Base-by-base conservation (phyloP, 2,329 filamentous ascomycete genomes). In the Claviceps africana region DNA sequence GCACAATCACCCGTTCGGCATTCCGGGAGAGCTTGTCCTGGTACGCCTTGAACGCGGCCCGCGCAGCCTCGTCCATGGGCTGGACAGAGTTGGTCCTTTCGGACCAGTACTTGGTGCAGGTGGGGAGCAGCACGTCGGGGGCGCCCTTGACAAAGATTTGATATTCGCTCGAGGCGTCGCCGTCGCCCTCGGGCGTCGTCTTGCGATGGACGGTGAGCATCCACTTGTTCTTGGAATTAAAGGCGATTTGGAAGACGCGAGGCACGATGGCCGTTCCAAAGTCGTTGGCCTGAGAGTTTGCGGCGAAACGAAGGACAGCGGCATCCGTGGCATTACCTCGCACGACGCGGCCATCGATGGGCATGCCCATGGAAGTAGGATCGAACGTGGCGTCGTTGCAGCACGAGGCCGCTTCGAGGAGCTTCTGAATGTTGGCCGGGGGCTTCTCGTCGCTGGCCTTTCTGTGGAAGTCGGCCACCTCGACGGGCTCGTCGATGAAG, bases 71-170 rank as follows among this genome's bases (percentile, higher is more conserved):
- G 15, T 68, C 66, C 4, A 73, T 61, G 1, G 67, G 62, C n/a
- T 62, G 56, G 6, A 68, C 61, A 0, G 57, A 61, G 53, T 65
- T 62, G 28, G 59, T 56, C 48, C 61, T 60, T 3, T 53, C 54
- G 0, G 67, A 67, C 65, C 66, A 69, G 56, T 65, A 70, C 35
- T 59, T 59, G 1, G 64, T 65, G 46, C 67, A 70, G 1, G 62
- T 61, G 0, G 62, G 58, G 5, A 71, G 56, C 0, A 78, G 65
- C 19, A 78, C 74, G 56, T 78, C 75, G 0, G 75, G 75, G 0
- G 75, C 75, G 33, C 75, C 75, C 62, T 78, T 78, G 57, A 78
- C 69, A 53, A 73, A 72, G 5, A 76, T 64, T 30, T 71, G 67
- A 51, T 71, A 73, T 11, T 60, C 46, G 9, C 56, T 59, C 13